Percentiles rank a stretch among this genome's conserved stretches.
These are phyloP conservation scores for Ormosia semicastrata DNA, from an alignment of 306 rosid genomes.

Conservation along the genomic window DNA sequence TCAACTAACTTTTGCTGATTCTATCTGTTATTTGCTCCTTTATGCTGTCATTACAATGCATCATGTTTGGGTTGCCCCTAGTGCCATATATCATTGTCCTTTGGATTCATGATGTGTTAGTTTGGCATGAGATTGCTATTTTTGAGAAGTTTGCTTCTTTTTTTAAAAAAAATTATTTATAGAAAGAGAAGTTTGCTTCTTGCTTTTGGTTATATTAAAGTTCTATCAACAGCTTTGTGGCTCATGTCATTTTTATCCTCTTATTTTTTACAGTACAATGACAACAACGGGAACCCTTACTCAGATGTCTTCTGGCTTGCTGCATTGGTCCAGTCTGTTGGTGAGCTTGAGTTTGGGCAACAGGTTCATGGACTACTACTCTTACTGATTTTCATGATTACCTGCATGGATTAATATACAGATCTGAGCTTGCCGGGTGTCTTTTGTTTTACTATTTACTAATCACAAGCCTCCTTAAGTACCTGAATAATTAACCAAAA, in stretches of 20 bases:
- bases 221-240: background rate
- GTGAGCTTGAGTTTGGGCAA: constrained; percentile 94
- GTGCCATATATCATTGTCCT: background rate
- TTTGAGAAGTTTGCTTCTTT: background rate
- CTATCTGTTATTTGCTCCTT: background rate
- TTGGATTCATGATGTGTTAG: constrained; percentile 11
- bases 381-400: background rate
- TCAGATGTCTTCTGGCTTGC: constrained; percentile 98
- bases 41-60: background rate
- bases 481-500: background rate
- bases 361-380: constrained; percentile 59
- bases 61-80: background rate
- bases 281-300: constrained; percentile 89
- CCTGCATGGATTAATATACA: background rate
- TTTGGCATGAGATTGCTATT: background rate
- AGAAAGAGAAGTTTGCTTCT: background rate
- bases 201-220: constrained; percentile 4
- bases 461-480: background rate
- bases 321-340: constrained; percentile 85
- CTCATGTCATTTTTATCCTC: constrained; percentile 24
- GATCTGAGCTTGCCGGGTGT: background rate
- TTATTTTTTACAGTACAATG: constrained; percentile 71
- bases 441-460: background rate
- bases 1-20: background rate
- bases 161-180: no score